Percentiles rank a stretch among this genome's conserved stretches.
Conservation (phyloP, 495 filamentous ascomycete genomes). For the Apiosordaria backusii region DNA sequence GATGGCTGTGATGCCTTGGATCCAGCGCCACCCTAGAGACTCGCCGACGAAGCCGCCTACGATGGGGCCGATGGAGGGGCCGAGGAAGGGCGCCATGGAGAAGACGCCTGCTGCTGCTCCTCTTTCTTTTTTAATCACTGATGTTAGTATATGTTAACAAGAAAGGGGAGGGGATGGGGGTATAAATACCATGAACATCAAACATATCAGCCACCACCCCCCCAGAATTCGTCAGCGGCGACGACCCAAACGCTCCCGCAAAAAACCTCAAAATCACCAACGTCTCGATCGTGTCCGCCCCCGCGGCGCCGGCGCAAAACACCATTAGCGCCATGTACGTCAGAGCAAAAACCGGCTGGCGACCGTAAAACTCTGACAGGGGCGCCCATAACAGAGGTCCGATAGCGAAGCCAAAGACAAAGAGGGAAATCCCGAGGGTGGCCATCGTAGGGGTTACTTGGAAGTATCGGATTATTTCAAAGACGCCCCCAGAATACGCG, state of each 20-base stretch:
- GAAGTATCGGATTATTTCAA: conserved; percentile 58
- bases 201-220: conserved; percentile 78
- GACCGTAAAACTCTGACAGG: conserved; percentile 64
- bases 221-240: conserved; percentile 67
- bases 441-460: conserved; percentile 57
- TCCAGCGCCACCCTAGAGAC: conserved; percentile 60
- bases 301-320: conserved; percentile 65
- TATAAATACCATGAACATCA: conserved; percentile 35
- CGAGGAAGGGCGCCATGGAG: conserved; percentile 64
- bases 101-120: conserved; percentile 64
- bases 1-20: conserved; percentile 61
- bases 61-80: conserved; percentile 58
- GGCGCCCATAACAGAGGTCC: conserved; percentile 66
- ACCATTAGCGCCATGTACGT: conserved; percentile 62
- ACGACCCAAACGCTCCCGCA: conserved; percentile 72
- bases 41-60: conserved; percentile 57
- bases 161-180: not conserved
- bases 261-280: conserved; percentile 75
- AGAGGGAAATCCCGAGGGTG: conserved; percentile 67
- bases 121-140: conserved; percentile 41
- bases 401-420: conserved; percentile 70
- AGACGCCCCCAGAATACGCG: conserved; percentile 68
- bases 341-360: conserved; percentile 63
- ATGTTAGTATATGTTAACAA: not conserved
- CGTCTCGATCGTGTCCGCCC: conserved; percentile 58